Evolutionary conservation across 768 basidiomycete genomes (phyloP), one percentile per base, ranked within the genome.

Genomic region (Dendrothele bispora): DNA sequence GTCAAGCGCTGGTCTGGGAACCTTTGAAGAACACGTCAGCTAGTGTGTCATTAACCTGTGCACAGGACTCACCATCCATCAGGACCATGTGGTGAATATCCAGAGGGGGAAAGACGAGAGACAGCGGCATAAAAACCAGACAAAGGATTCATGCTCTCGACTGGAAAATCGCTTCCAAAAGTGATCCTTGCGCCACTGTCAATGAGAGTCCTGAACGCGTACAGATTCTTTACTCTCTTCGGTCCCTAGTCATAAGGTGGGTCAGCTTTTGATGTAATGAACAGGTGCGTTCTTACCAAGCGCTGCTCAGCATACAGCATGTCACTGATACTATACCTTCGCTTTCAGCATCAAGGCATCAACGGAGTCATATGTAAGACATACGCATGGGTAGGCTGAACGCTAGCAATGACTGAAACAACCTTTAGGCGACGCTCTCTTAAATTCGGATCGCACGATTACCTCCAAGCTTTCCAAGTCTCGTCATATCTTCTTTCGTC

Each of bases 271-370:
- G 38, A 36, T 34, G 21, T 36, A 24, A 18, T 18, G 34, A 28
- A 41, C 15, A 30, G 17, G 15, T 24, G 36, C 35, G 18, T 24
- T 50, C 39, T 57, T 55, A 90, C 90, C 55, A 95, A 64, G 44
- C 91, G 84, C 20, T 83, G 79, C 65, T 94, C 80, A 6, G 89
- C 92, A 61, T 88, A 95, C 78, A 84, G 86, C 92, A 95, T 95
- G 58, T 91, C 90, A 53, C 85, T 88, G 52, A 78, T 85, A 44
- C 86, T 87, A 56, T 48, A 55, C 43, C 38, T 24, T 11, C n/a
- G n/a, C n/a, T n/a, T n/a, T n/a, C n/a, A n/a, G n/a, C 12, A 21
- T 37, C n/a, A 29, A 27, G 28, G 12, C n/a, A 25, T 20, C 6
- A 24, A 22, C 26, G 14, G 7, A 24, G 28, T 30, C 18, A 27